Conservation (phyloP, 345 rosid species). For the Cardamine occulta region DNA sequence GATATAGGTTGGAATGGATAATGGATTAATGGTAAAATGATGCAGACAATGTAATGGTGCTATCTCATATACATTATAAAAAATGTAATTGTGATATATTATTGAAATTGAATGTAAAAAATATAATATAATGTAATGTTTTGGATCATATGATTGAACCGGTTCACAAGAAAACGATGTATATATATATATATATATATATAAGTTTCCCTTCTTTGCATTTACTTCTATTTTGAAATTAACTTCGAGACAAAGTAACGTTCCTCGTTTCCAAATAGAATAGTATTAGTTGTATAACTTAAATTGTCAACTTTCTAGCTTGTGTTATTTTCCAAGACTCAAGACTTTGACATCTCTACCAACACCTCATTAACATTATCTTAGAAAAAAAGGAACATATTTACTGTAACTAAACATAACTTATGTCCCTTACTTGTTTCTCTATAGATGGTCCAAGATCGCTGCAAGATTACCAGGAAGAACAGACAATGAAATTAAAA, state of each 20-base stretch:
- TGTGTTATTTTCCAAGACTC: constrained; percentile 11
- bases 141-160: background rate
- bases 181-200: background rate
- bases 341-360: constrained; percentile 33
- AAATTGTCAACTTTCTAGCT: constrained; percentile 7
- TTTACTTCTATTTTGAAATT: constrained; percentile 4
- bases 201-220: background rate
- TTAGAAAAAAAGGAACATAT: background rate
- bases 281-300: constrained; percentile 1
- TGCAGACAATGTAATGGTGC: background rate
- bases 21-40: constrained; percentile 10
- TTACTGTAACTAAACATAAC: background rate
- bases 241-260: constrained; percentile 30
- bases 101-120: background rate
- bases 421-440: background rate
- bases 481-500: constrained; percentile 94
- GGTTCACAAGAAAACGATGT: background rate
- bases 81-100: background rate
- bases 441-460: constrained; percentile 88
- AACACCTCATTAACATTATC: background rate
- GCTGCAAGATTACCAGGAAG: constrained; percentile 92
- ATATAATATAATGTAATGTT: background rate
- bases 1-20: background rate
- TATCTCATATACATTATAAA: too few species aligned
- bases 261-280: background rate